Conservation (phyloP, 2,329 filamentous ascomycete species). For the Bisporella sp. region DNA sequence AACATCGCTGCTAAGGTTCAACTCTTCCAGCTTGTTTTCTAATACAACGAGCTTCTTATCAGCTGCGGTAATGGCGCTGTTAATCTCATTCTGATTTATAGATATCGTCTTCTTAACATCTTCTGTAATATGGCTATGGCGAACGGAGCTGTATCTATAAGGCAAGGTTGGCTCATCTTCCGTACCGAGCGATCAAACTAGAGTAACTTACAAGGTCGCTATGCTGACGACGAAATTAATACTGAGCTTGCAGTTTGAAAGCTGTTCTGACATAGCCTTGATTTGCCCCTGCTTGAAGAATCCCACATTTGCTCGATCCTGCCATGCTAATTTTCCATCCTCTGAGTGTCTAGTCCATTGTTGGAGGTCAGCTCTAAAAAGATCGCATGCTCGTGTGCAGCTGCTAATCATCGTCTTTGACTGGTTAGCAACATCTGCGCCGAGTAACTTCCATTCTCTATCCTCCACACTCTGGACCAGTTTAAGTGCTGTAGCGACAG, state of each 20-base stretch:
- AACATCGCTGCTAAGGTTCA: slow-evolving; percentile 17
- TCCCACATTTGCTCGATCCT: slow-evolving; percentile 28
- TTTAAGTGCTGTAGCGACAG: slow-evolving; percentile 23
- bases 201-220: slow-evolving; percentile 25
- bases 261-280: slow-evolving; percentile 29
- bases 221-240: slow-evolving; percentile 25
- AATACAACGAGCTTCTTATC: slow-evolving; percentile 19
- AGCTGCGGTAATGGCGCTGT: slow-evolving; percentile 18
- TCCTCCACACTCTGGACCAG: slow-evolving; percentile 25
- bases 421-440: slow-evolving; percentile 20
- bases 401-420: slow-evolving; percentile 24
- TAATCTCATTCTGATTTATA: slow-evolving; percentile 22
- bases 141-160: slow-evolving; percentile 27
- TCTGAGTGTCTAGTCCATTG: slow-evolving; percentile 28
- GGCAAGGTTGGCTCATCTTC: slow-evolving; percentile 13
- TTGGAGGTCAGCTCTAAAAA: slow-evolving; percentile 25
- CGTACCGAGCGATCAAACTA: slow-evolving; percentile 9
- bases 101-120: slow-evolving; percentile 27
- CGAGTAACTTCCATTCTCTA: slow-evolving; percentile 27
- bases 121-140: slow-evolving; percentile 25
- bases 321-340: slow-evolving; percentile 26
- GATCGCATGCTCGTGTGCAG: slow-evolving; percentile 24
- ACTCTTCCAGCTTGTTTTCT: slow-evolving; percentile 23
- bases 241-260: slow-evolving; percentile 27
- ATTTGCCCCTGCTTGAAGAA: slow-evolving; percentile 29